Evolutionary conservation across 805 yeast genomes (phyloP), one percentile per base, ranked within the genome.

Genomic region (Saccharomyces cerevisiae): DNA sequence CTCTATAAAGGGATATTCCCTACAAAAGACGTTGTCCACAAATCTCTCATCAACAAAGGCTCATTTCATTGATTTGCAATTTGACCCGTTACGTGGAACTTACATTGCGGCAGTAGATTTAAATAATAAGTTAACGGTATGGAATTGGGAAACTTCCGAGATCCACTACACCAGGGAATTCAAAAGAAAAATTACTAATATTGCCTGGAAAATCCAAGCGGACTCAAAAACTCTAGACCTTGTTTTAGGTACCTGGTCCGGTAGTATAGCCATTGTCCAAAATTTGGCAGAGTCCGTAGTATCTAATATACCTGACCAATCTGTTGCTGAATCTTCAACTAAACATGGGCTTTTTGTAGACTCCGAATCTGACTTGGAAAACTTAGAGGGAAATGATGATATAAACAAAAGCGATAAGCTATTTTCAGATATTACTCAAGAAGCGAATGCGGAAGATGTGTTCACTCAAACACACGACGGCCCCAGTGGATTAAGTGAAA

Each of bases 11-110:
- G 67, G 65, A 41, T 67, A 67, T 41, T 60, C 66, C 13, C 50
- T 64, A 13, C 22, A 54, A 24, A 63, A 61, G 28, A 59, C 66
- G 1, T 53, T 73, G n/a, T 54, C 61, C 3, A 61, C 59, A 53
- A 43, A 47, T 4, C 53, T 51, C 41, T 32, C 56, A 4, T 24
- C 49, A 11, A 21, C 57, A 1, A 61, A 56, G 36, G 61, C 69
- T 4, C 63, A 66, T 6, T 67, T 83, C 13, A 74, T 79, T 6
- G 85, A 80, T 51, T 62, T 86, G 49, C 71, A 76, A 51, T 79
- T 87, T 73, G 83, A 87, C 21, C 83, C 87, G 1, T 53, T 60
- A 11, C 75, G 79, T 59, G 87, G 87, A 29, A 73, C 76, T 1
- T 77, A 73, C 57, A 53, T 89, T 1, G 92, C 91, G 0, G 75